Evolutionary conservation across 345 rosid species (phyloP), one percentile per base, ranked within the genome.

Genomic region (Camelina neglecta): DNA sequence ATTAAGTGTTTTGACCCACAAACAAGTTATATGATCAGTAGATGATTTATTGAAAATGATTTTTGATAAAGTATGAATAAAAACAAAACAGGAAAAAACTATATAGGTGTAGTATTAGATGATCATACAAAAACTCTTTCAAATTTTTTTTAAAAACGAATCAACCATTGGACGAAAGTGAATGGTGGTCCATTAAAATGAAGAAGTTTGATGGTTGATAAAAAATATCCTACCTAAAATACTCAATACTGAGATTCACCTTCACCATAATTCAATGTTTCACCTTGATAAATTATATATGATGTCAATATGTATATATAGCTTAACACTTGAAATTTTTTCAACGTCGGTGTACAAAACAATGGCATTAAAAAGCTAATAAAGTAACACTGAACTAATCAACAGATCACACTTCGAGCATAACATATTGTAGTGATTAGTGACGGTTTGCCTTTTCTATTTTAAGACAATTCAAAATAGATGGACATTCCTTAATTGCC

Each of bases 401-500:
- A 42, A 20, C 11, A 47, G 50, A 35, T 9, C 35, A 62, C 21
- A 16, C 20, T 67, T 33, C 8, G 26, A 51, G 4, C 38, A 42
- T 33, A 31, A 23, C 33, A 70, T 55, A 58, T 47, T 47, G 59
- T 33, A 31, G 53, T 29, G 57, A 61, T 36, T 54, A 55, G 16
- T 56, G 67, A 45, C 49, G 41, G 53, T 57, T 71, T 48, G 45
- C 51, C 47, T 66, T 78, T 78, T 72, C 77, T 72, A 59, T 72
- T 66, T 66, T 10, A 57, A 72, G 81, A 16, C 24, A 78, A 35
- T 42, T 61, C 65, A 67, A 51, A 29, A 51, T 16, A n/a, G 35
- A 47, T 67, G 81, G 81, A 42, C 73, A 59, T 78, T 72, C 77
- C 69, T 29, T 50, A 66, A 60, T 51, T 78, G 69, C 36, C 73